phyloP scores from a whole-genome alignment of 306 rosid genomes.

The Quillaja saponaria region DNA sequence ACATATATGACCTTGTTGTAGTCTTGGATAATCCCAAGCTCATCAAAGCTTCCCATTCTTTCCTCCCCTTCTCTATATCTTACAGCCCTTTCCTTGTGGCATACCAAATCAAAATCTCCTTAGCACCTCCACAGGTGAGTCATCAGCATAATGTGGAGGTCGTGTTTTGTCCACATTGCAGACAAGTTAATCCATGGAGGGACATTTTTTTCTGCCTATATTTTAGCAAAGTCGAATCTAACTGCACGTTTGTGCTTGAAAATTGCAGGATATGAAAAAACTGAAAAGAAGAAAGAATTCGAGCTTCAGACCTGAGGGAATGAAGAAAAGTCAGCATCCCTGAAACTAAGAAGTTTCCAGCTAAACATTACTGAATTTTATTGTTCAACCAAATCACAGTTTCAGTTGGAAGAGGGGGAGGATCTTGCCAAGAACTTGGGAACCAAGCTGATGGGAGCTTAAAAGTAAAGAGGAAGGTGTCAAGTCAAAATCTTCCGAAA shows the following conservation, averaged over 20 bases:
- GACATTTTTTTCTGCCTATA: constrained; percentile 2
- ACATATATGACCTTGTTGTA: too few species aligned
- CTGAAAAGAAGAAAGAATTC: constrained; percentile 46
- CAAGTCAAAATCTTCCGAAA: constrained; percentile 55
- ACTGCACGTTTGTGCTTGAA: constrained; percentile 25
- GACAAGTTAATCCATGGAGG: too few species aligned
- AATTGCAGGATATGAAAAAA: constrained; percentile 61
- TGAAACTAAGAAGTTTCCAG: constrained; percentile 44
- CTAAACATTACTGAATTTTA: constrained; percentile 70
- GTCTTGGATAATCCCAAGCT: too few species aligned
- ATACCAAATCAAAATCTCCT: too few species aligned
- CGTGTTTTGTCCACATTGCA: too few species aligned
- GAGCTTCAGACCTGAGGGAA: constrained; percentile 34
- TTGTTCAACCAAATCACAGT: constrained; percentile 54
- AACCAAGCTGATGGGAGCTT: constrained; percentile 35
- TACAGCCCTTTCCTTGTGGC: too few species aligned
- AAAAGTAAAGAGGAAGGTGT: constrained; percentile 44
- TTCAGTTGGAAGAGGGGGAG: constrained; percentile 40
- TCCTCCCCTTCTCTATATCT: too few species aligned
- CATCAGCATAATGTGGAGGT: too few species aligned
- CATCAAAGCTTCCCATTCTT: too few species aligned
- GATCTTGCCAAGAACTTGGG: constrained; percentile 31
- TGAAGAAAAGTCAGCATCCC: constrained; percentile 40
- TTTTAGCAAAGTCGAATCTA: constrained; percentile 8
- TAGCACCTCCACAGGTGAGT: too few species aligned